Evolutionary conservation across 78 protist species (phyloP).

Genomic region (Cavenderia fasciculata): DNA sequence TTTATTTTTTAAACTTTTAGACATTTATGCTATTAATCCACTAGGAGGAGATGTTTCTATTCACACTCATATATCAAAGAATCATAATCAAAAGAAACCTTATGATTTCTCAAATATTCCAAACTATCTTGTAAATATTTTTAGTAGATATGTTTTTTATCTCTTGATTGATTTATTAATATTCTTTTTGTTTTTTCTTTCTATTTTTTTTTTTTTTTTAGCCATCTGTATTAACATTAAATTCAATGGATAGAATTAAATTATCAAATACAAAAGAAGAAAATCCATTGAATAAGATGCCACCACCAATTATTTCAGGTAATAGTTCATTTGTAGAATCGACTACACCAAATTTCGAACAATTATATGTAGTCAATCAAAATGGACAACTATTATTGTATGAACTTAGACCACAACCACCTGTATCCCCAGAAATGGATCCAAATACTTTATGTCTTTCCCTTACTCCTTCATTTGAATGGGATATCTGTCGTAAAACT

Average conservation of each 20-base stretch:
- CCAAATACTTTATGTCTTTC: constrained; percentile 53
- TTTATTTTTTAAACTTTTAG: too few relatives aligned
- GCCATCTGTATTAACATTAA: constrained; percentile 46
- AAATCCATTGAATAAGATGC: background rate
- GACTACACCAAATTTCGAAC: constrained; percentile 7
- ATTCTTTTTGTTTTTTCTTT: background rate
- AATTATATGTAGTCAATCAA: constrained; percentile 41
- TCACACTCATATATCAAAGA: constrained; percentile 44
- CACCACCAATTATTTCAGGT: constrained; percentile 17
- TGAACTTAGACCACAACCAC: constrained; percentile 72
- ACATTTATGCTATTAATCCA: constrained; percentile 58
- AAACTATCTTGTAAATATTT: background rate
- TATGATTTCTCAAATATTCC: constrained; percentile 14
- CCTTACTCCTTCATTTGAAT: constrained; percentile 19
- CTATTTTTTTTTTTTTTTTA: background rate
- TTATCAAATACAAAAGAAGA: constrained; percentile 54
- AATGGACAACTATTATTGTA: constrained; percentile 64
- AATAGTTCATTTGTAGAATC: constrained; percentile 61
- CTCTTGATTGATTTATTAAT: too few relatives aligned
- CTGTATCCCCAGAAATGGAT: constrained; percentile 13
- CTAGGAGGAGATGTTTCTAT: constrained; percentile 73
- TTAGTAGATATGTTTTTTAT: background rate
- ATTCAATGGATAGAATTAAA: constrained; percentile 73
- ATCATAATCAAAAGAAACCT: constrained; percentile 16
- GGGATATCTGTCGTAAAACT: constrained; percentile 69